Conservation (phyloP, 1,139 yeast genomes). For the Pneumocystis canis region DNA sequence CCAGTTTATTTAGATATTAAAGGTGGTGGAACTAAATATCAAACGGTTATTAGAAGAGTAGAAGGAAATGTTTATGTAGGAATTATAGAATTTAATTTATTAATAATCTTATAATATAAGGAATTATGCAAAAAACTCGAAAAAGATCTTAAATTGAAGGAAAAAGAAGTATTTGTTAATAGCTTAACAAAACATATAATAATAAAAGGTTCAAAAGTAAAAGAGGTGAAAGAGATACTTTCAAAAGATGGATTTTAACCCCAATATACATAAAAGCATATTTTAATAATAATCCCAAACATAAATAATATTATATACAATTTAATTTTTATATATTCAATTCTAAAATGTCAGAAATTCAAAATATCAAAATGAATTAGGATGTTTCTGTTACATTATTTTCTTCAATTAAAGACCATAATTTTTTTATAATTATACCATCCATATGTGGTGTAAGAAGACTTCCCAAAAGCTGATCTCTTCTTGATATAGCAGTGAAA, state of each 20-base stretch:
- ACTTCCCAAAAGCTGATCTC: slow-evolving; percentile 2
- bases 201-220: neutral
- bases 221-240: neutral
- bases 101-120: neutral
- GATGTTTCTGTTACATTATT: neutral
- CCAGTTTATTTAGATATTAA: slow-evolving; percentile 1
- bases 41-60: neutral
- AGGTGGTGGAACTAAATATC: neutral
- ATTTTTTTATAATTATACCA: neutral
- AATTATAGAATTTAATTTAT: neutral
- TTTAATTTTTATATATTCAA: neutral
- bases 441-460: slow-evolving; percentile 1
- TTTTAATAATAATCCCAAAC: neutral
- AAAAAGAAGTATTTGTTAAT: neutral
- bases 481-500: neutral
- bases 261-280: neutral
- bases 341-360: neutral
- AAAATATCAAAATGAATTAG: neutral
- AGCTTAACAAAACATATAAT: neutral
- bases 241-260: neutral
- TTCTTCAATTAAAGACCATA: neutral
- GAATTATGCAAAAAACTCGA: neutral
- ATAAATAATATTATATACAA: neutral
- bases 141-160: neutral
- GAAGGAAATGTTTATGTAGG: neutral